Evolutionary conservation across 305 asterid species (phyloP), one percentile per base, ranked within the genome.

Genomic region (Plantago coronopus): DNA sequence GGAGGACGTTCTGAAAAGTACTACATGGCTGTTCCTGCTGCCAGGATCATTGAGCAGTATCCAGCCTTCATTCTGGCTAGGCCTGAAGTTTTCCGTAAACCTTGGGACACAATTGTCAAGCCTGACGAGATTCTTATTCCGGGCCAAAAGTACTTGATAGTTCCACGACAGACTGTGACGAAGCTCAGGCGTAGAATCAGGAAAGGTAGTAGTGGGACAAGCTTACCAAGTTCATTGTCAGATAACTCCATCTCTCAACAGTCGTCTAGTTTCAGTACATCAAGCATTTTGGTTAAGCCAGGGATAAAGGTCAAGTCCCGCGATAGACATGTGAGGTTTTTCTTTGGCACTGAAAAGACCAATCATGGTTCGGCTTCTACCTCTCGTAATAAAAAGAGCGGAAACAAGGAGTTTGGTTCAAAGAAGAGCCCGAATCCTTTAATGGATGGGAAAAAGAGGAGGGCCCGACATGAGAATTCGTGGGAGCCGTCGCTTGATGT

Each of bases 1-100:
- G 89, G 94, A 29, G 96, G 96, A 0, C 58, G 49, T 11, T 75
- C 70, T 4, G 94, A 87, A 61, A 61, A 42, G 62, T 70, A 77
- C 72, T 85, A 81, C 87, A 87, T 85, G 96, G 96, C 91, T 2
- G 56, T 79, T 27, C 96, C 94, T 0, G 94, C 89, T 12, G 62
- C 81, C 7, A 62, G 72, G 51, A 78, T 85, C 62, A 78, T 85
- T 13, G 87, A 83, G 0, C 81, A 87, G 61, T 64, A 87, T 73
- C 89, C 88, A 0, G 62, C 83, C 16, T 79, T 74, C 69, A 22
- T 72, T 22, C 65, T 87, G 34, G 78, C 94, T 21, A 65, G 80
- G 62, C 89, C 91, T 38, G 94, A 85, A 17, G 50, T 87, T 15
- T 87, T 85, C 40, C 59, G 66, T 3, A 62, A 77, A 74, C 96